Base-by-base conservation (phyloP, 1,139 yeast genomes). In the Chernovozyma sophiae-reginae region DNA sequence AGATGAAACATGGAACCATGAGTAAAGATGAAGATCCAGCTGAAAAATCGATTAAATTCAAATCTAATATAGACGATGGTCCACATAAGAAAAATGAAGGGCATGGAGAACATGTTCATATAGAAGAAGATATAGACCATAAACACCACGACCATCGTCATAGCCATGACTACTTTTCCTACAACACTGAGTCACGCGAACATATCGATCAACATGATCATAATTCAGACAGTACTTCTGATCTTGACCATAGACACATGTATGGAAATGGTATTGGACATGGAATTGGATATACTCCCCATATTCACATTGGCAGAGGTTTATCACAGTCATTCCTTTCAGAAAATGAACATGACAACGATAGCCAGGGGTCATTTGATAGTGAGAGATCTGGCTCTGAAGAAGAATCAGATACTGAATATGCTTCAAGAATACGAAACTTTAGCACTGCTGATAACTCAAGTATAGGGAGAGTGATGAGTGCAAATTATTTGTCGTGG, bases 401-500 rank as follows among this genome's bases (percentile, higher is more conserved):
- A 16, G n/a, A n/a, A n/a, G n/a, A n/a, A n/a, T n/a, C n/a, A n/a
- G n/a, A n/a, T n/a, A n/a, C n/a, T n/a, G n/a, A n/a, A n/a, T n/a
- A n/a, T n/a, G n/a, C n/a, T n/a, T n/a, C n/a, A n/a, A n/a, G n/a
- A n/a, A n/a, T n/a, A n/a, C n/a, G n/a, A n/a, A n/a, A n/a, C n/a
- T n/a, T n/a, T n/a, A n/a, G n/a, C n/a, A n/a, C 31, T 43, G 38
- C 32, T 38, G 38, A 38, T 39, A 27, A 36, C 32, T 41, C 51
- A 4, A 45, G 57, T 25, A 26, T 26, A 26, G 37, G 55, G 6
- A 44, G 55, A 33, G 49, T 48, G 27, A 74, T 73, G 74, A 74
- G 80, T 39, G 64, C 80, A 1, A 72, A 69, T 45, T 92, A 90
- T 51, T 66, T 92, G 29, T 87, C 97, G 0, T 90, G 95, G 90